phyloP scores from a whole-genome alignment of 148 eudicot genomes.

The Chenopodium formosanum region DNA sequence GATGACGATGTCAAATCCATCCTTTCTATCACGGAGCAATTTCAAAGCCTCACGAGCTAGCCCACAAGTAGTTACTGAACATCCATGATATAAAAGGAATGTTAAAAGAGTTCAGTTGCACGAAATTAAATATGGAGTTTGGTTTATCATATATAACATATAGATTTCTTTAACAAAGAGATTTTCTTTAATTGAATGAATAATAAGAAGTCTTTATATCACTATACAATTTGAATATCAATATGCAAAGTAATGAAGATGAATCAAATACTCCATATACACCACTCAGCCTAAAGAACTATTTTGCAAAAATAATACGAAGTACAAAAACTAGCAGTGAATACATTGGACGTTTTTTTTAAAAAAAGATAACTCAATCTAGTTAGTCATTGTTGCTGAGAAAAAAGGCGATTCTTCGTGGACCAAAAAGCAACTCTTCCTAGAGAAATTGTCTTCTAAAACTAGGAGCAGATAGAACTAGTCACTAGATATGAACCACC shows the following conservation, averaged over 20 bases:
- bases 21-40: constrained; percentile 84
- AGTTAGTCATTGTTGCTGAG: constrained; percentile 3
- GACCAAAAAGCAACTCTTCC: constrained; percentile 10
- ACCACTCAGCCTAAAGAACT: not conserved
- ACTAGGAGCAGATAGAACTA: constrained; percentile 1
- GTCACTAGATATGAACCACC: not conserved
- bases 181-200: not conserved
- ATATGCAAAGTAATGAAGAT: not conserved
- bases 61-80: constrained; percentile 87
- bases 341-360: not conserved
- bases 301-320: not conserved
- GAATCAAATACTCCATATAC: not conserved
- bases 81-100: constrained; percentile 17
- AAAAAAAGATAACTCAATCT: not conserved
- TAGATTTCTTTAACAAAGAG: not conserved
- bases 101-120: constrained; percentile 1
- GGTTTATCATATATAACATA: not conserved
- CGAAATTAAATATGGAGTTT: not conserved
- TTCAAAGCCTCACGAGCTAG: constrained; percentile 84
- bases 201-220: not conserved
- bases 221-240: not conserved
- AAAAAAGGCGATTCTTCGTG: constrained; percentile 15
- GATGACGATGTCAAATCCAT: constrained; percentile 88
- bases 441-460: constrained; percentile 1
- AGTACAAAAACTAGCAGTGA: not conserved